These are phyloP conservation scores for Trypanosoma cruzi DNA, from an alignment of 208 protist species.

Conservation along the genomic window DNA sequence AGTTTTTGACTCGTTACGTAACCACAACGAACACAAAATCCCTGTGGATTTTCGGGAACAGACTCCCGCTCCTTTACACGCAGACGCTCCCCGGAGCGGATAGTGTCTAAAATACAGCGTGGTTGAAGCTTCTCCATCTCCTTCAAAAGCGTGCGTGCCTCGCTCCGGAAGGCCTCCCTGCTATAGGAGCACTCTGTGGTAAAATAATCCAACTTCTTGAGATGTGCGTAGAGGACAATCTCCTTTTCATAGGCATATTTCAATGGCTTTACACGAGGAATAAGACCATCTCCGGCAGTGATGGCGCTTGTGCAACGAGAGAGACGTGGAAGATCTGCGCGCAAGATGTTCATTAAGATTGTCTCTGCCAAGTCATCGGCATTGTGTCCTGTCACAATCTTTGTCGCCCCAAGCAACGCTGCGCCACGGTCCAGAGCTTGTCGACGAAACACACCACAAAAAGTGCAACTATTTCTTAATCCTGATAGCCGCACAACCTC, in stretches of 20 bases:
- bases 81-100: constrained; percentile 89
- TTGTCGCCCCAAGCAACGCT: constrained; percentile 78
- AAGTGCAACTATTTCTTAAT: constrained; percentile 96
- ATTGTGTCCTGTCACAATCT: constrained; percentile 98
- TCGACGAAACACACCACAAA: constrained; percentile 98
- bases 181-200: constrained; percentile 98
- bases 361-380: constrained; percentile 99
- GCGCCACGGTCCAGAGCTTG: constrained; percentile 97
- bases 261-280: constrained; percentile 96
- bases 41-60: constrained; percentile 40
- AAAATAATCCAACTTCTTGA: constrained; percentile 98
- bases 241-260: constrained; percentile 98
- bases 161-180: constrained; percentile 96
- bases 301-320: constrained; percentile 81
- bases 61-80: constrained; percentile 55
- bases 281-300: constrained; percentile 52
- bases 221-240: constrained; percentile 98
- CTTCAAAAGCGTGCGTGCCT: constrained; percentile 94
- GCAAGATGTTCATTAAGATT: constrained; percentile 97
- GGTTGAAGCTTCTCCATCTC: constrained; percentile 93
- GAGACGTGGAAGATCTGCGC: constrained; percentile 94
- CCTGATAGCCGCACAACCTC: constrained; percentile 94
- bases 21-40: constrained; percentile 84
- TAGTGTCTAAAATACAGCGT: constrained; percentile 91
- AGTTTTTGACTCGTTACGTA: constrained; percentile 91